These are phyloP conservation scores for Aspergillus glaucus DNA, from an alignment of 2,329 filamentous ascomycete genomes.

Conservation along the genomic window DNA sequence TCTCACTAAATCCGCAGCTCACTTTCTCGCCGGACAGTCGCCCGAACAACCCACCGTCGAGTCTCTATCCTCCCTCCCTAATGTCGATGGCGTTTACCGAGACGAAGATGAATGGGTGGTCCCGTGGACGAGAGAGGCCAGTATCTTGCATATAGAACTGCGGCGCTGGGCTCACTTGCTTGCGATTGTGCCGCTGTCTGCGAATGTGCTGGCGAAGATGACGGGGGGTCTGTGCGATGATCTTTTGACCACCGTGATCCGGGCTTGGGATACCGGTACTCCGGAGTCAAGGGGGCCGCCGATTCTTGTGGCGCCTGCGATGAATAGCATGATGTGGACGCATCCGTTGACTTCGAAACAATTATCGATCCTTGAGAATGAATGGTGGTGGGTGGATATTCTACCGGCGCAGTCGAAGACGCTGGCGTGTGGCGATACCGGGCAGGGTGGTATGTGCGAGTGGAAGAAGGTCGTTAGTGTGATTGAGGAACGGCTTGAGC, in stretches of 20 bases:
- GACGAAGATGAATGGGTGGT: constrained; percentile 80
- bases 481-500: constrained; percentile 46
- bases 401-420: constrained; percentile 67
- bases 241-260: constrained; percentile 64
- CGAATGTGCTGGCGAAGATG: constrained; percentile 83
- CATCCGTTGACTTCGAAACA: constrained; percentile 76
- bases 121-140: constrained; percentile 70
- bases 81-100: constrained; percentile 73
- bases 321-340: constrained; percentile 88
- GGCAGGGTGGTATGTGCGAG: constrained; percentile 74
- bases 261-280: constrained; percentile 72
- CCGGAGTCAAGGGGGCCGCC: constrained; percentile 46
- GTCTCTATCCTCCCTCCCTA: constrained; percentile 53
- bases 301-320: constrained; percentile 71
- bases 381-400: constrained; percentile 66
- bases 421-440: constrained; percentile 78
- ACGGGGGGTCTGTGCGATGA: constrained; percentile 70
- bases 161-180: constrained; percentile 75
- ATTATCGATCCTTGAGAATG: constrained; percentile 64
- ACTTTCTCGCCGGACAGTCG: constrained; percentile 72
- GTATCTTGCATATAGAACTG: constrained; percentile 85
- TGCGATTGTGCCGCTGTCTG: constrained; percentile 72
- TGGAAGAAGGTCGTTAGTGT: constrained; percentile 68
- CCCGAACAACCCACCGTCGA: constrained; percentile 67
- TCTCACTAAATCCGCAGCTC: constrained; percentile 64